Percentiles rank a stretch among this genome's conserved stretches.
Evolutionary conservation across 352 stramenopile species (phyloP).

Genomic region (Globisporangium sylvaticum): DNA sequence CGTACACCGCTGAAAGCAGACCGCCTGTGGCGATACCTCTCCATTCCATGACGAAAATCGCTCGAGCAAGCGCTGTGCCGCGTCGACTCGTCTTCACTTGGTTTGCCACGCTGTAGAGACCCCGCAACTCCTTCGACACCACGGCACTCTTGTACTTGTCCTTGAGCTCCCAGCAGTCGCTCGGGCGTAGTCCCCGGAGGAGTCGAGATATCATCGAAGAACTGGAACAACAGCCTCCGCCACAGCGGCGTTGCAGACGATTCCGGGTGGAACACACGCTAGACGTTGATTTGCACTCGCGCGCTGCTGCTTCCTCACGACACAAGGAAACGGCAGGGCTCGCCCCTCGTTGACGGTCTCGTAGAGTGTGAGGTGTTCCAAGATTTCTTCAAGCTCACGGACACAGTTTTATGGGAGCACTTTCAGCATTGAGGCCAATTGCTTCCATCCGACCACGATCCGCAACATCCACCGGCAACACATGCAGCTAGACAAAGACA

Average conservation of each 20-base stretch:
- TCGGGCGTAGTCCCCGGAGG: slow-evolving; percentile 25
- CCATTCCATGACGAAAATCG: slow-evolving; percentile 29
- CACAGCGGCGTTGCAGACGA: slow-evolving; percentile 30
- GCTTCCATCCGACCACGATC: slow-evolving; percentile 28
- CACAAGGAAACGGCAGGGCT: slow-evolving; percentile 17
- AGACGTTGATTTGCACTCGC: slow-evolving; percentile 48
- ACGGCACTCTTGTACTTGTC: slow-evolving; percentile 33
- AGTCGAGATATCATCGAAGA: slow-evolving; percentile 30
- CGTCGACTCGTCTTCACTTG: not conserved
- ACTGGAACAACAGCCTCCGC: slow-evolving; percentile 36
- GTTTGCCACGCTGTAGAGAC: slow-evolving; percentile 15
- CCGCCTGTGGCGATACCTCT: slow-evolving; percentile 31
- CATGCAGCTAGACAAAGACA: slow-evolving; percentile 56
- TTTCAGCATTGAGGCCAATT: slow-evolving; percentile 32
- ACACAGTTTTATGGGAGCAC: slow-evolving; percentile 23
- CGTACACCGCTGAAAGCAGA: slow-evolving; percentile 32
- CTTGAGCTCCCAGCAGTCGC: slow-evolving; percentile 50
- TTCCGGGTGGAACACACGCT: slow-evolving; percentile 22
- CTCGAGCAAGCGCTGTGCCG: slow-evolving; percentile 19
- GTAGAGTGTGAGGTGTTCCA: slow-evolving; percentile 28
- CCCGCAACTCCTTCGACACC: slow-evolving; percentile 24
- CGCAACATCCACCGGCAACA: slow-evolving; percentile 55
- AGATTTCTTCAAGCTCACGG: slow-evolving; percentile 43
- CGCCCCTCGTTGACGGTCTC: slow-evolving; percentile 37
- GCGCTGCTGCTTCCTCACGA: slow-evolving; percentile 53